Conservation (phyloP, 148 eudicot genomes). For the Rhododendron kiyosumense region DNA sequence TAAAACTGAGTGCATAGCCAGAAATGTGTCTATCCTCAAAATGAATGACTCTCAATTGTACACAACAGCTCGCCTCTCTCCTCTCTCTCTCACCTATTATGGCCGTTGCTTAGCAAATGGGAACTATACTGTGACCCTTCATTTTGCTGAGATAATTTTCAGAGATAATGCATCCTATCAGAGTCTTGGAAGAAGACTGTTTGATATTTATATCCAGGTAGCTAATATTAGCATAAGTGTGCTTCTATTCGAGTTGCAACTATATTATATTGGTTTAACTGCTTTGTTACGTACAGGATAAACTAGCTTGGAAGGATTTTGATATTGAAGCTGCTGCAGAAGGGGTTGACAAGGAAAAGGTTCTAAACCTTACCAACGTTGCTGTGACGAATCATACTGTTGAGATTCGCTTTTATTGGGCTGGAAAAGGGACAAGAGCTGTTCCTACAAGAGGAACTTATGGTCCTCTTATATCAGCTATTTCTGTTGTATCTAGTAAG, state of each 20-base stretch:
- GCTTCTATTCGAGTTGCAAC: neutral
- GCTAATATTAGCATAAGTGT: neutral
- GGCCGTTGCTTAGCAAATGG: conserved; percentile 66
- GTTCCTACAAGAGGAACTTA: conserved; percentile 54
- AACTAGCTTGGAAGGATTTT: conserved; percentile 38
- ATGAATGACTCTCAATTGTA: conserved; percentile 30
- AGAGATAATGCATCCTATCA: conserved; percentile 29
- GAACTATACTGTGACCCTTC: conserved; percentile 52
- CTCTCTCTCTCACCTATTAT: conserved; percentile 62
- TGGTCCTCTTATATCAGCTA: conserved; percentile 66
- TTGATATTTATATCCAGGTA: conserved; percentile 76
- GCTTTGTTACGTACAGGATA: conserved; percentile 40
- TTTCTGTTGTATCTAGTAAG: conserved; percentile 56
- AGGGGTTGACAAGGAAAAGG: conserved; percentile 32
- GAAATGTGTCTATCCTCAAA: neutral
- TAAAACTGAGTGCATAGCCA: neutral
- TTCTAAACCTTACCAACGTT: conserved; percentile 10
- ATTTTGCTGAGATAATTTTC: conserved; percentile 57
- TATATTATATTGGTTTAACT: neutral
- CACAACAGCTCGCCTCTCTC: conserved; percentile 49
- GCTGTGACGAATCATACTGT: conserved; percentile 34
- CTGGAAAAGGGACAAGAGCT: conserved; percentile 61
- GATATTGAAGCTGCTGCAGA: conserved; percentile 39
- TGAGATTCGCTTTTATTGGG: conserved; percentile 48
- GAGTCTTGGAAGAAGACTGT: conserved; percentile 64